phyloP scores from a whole-genome alignment of 2,329 filamentous ascomycete species.

The Ascochyta clinopodiicola region DNA sequence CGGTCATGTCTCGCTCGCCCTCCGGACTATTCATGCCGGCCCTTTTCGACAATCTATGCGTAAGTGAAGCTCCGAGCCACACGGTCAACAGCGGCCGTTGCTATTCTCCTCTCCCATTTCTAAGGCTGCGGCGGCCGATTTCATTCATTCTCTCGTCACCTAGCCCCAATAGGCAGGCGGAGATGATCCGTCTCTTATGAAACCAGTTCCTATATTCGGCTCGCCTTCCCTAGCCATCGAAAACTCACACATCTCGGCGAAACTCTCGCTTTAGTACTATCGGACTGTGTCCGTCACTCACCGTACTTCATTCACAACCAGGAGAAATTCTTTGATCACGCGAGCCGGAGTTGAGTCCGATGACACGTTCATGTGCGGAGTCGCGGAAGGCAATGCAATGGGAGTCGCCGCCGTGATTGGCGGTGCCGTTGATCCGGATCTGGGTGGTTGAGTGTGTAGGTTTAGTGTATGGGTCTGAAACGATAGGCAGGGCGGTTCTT shows the following conservation, averaged over 20 bases:
- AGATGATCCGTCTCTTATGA: background rate
- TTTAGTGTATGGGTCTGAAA: conserved; percentile 5
- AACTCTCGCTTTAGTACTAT: background rate
- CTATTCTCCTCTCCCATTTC: background rate
- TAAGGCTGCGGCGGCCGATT: background rate
- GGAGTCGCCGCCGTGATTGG: background rate
- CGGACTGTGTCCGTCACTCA: conserved; percentile 2
- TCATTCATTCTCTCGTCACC: background rate
- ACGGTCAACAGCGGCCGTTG: background rate
- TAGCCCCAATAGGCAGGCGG: background rate
- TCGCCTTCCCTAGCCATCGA: background rate
- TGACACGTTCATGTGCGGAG: background rate
- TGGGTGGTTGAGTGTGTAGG: background rate
- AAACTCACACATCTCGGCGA: background rate
- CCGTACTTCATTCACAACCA: background rate
- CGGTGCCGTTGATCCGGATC: background rate
- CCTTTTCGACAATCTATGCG: background rate
- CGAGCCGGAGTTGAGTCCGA: conserved; percentile 8
- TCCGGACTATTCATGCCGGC: background rate
- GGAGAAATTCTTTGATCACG: background rate
- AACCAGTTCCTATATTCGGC: background rate
- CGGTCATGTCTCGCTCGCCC: background rate
- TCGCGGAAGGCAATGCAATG: no score
- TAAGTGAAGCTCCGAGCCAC: background rate
- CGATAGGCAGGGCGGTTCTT: background rate